Percentiles rank a stretch among this genome's conserved stretches.
Evolutionary conservation across 225 moss, liverwort and hornwort genomes (phyloP).

Genomic region (Pleurozium schreberi): DNA sequence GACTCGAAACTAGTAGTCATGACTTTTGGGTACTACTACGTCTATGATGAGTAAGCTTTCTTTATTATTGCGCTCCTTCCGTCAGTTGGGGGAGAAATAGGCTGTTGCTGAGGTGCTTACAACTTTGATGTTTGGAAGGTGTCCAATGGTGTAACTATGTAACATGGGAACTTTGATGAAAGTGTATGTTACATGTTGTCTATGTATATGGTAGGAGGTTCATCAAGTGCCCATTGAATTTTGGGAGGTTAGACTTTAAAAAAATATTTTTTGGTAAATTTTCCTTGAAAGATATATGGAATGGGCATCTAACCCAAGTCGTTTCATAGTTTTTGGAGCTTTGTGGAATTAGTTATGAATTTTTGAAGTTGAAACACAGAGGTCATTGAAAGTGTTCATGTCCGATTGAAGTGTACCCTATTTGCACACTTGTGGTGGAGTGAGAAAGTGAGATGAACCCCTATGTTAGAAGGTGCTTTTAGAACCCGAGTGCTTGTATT

Average conservation of each 20-base stretch:
- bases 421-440: rapidly evolving
- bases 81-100: not conserved
- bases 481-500: rapidly evolving
- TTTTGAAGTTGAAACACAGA: not conserved
- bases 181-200: not conserved
- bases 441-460: not conserved
- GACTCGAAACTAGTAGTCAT: too few species aligned
- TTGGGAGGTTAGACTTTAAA: too few species aligned
- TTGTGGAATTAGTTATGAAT: too few species aligned
- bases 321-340: too few species aligned
- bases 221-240: too few species aligned
- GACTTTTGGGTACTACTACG: not conserved
- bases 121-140: not conserved
- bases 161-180: not conserved
- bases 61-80: not conserved
- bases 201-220: not conserved
- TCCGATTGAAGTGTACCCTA: not conserved
- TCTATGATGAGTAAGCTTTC: not conserved
- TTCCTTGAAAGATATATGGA: too few species aligned
- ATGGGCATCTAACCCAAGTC: too few species aligned
- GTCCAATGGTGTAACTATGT: not conserved
- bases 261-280: too few species aligned
- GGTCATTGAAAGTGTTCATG: rapidly evolving
- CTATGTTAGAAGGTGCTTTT: not conserved
- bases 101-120: not conserved